Evolutionary conservation across 148 eudicot species (phyloP).

Genomic region (Rhododendron kiyosumense): DNA sequence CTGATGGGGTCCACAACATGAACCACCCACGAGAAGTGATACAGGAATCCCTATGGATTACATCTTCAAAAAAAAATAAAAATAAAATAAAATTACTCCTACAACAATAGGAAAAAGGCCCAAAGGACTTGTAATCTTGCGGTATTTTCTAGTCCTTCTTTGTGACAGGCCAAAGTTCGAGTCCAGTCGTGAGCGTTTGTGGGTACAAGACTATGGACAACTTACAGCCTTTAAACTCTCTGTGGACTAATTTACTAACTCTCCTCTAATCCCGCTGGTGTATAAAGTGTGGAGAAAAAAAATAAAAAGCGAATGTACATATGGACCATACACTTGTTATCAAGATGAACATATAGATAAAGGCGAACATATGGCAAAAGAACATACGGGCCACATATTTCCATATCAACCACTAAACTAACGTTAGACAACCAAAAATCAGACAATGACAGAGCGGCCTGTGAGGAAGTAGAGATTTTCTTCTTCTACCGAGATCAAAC

Average conservation of each 20-base stretch:
- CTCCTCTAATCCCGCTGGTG: too few species aligned
- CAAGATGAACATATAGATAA: neutral
- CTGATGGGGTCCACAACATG: neutral
- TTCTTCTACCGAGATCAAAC: neutral
- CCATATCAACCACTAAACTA: neutral
- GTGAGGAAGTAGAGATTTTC: neutral
- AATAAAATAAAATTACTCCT: too few species aligned
- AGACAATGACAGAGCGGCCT: too few species aligned
- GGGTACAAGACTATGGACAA: too few species aligned
- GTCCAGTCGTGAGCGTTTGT: too few species aligned
- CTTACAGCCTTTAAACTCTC: too few species aligned
- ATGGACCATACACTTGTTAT: neutral
- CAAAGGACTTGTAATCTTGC: too few species aligned
- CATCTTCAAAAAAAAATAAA: neutral
- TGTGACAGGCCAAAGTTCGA: too few species aligned
- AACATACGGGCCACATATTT: neutral
- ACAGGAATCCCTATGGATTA: neutral
- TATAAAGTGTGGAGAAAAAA: neutral
- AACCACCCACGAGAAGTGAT: neutral
- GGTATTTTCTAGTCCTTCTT: too few species aligned
- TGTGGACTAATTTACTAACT: too few species aligned
- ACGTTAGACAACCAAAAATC: too few species aligned
- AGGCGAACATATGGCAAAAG: neutral
- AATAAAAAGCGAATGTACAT: neutral
- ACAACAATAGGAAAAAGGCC: too few species aligned